phyloP scores from a whole-genome alignment of 495 filamentous ascomycete genomes.

The Penicillium daleae region DNA sequence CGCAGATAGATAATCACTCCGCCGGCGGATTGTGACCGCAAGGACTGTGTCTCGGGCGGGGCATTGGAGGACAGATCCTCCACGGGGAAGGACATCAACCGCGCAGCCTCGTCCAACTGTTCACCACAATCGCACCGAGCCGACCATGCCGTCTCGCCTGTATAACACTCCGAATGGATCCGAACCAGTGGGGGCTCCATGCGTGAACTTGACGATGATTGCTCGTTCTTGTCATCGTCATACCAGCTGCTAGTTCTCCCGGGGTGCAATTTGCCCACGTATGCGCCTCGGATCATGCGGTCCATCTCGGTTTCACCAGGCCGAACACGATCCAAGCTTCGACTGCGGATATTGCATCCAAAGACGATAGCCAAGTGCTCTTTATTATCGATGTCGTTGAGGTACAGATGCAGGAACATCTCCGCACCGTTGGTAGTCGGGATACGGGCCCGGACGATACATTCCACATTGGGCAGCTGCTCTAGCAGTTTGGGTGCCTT shows the following conservation, averaged over 20 bases:
- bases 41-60: constrained; percentile 42
- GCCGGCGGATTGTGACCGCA: constrained; percentile 60
- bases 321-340: constrained; percentile 74
- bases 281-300: constrained; percentile 92
- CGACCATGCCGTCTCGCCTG: constrained; percentile 96
- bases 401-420: constrained; percentile 96
- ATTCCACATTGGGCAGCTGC: constrained; percentile 73
- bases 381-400: constrained; percentile 89
- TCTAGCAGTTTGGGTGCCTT: constrained; percentile 70
- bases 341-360: constrained; percentile 78
- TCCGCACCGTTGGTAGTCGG: constrained; percentile 87
- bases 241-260: constrained; percentile 74
- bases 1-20: constrained; percentile 94
- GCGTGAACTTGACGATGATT: constrained; percentile 18
- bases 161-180: constrained; percentile 99
- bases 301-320: constrained; percentile 95
- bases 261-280: constrained; percentile 84
- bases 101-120: constrained; percentile 93
- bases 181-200: constrained; percentile 70
- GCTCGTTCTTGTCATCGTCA: constrained; percentile 36
- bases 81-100: constrained; percentile 85
- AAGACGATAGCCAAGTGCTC: constrained; percentile 99
- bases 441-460: constrained; percentile 82
- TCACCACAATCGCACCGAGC: constrained; percentile 97
- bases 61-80: constrained; percentile 40